Percentiles rank a stretch among this genome's conserved stretches.
phyloP scores from a whole-genome alignment of 2,329 filamentous ascomycete species.

The Cercospora sesami region DNA sequence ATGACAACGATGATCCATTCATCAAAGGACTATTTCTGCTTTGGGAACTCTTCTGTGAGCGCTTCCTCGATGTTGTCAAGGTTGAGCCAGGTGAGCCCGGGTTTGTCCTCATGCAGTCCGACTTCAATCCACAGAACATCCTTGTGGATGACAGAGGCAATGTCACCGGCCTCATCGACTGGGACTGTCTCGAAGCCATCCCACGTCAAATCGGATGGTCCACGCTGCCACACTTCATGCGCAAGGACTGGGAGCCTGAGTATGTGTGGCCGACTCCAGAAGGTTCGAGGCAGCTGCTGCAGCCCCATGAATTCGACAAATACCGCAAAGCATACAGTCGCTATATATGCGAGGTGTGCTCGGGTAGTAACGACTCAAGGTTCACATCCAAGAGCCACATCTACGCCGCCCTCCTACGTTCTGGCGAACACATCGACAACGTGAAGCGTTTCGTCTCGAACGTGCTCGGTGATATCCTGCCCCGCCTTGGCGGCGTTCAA shows the following conservation, averaged over 20 bases:
- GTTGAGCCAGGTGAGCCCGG: slow-evolving; percentile 13
- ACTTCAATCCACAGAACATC: slow-evolving; percentile 28
- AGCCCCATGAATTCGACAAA: slow-evolving; percentile 19
- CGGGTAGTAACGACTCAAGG: slow-evolving; percentile 12
- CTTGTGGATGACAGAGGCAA: slow-evolving; percentile 19
- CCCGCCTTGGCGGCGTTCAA: slow-evolving; percentile 11
- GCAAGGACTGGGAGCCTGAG: slow-evolving; percentile 21
- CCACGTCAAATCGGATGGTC: slow-evolving; percentile 25
- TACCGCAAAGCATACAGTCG: slow-evolving; percentile 23
- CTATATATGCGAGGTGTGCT: slow-evolving; percentile 22
- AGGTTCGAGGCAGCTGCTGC: slow-evolving; percentile 5
- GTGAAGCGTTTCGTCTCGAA: slow-evolving; percentile 23
- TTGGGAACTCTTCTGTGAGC: slow-evolving; percentile 24
- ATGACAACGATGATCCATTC: slow-evolving; percentile 1
- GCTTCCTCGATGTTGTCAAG: slow-evolving; percentile 20
- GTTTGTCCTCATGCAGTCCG: slow-evolving; percentile 27
- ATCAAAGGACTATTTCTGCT: slow-evolving; percentile 17
- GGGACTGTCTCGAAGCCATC: slow-evolving; percentile 26
- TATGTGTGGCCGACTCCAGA: slow-evolving; percentile 18
- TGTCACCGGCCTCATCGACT: slow-evolving; percentile 26
- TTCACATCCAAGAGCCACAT: slow-evolving; percentile 27
- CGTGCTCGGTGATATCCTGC: slow-evolving; percentile 22
- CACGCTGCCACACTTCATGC: slow-evolving; percentile 22
- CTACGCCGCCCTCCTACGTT: slow-evolving; percentile 20
- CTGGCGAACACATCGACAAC: slow-evolving; percentile 19